phyloP scores from a whole-genome alignment of 1,139 yeast genomes.

The Taphrina wiesneri region DNA sequence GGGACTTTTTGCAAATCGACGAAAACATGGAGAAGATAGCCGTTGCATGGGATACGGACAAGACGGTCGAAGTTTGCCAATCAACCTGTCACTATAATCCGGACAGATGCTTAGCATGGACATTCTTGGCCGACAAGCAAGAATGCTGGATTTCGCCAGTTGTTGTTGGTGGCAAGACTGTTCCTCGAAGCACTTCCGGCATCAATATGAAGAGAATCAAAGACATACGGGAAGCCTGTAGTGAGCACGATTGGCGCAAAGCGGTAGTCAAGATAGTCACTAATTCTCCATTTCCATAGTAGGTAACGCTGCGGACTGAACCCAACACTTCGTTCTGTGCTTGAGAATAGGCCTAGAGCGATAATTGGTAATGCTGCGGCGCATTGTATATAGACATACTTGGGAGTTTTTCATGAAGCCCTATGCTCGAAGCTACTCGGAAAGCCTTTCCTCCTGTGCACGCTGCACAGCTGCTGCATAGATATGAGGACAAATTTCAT shows the following conservation, averaged over 20 bases:
- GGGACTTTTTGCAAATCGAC: slow-evolving; percentile 13
- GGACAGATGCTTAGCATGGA: slow-evolving; percentile 14
- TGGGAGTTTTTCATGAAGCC: too few species aligned
- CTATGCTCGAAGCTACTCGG: too few species aligned
- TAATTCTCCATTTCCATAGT: neutral
- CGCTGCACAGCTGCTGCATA: neutral
- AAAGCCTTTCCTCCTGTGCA: neutral
- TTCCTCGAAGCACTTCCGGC: neutral
- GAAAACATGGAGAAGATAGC: slow-evolving; percentile 2
- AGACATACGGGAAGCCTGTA: neutral
- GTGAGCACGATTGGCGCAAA: slow-evolving; percentile 7
- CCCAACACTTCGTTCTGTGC: neutral
- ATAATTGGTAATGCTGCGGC: too few species aligned
- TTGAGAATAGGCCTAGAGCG: too few species aligned
- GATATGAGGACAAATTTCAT: neutral
- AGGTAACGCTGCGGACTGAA: neutral
- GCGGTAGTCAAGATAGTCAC: neutral
- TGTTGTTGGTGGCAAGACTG: slow-evolving; percentile 1
- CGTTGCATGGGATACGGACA: neutral
- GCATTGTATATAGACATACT: neutral
- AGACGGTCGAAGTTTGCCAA: neutral
- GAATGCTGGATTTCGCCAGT: slow-evolving; percentile 11
- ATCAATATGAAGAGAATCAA: neutral
- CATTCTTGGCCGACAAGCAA: slow-evolving; percentile 3
- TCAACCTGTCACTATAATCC: neutral